Base-by-base conservation (phyloP, 768 basidiomycete genomes). In the Termitomyces sp. region DNA sequence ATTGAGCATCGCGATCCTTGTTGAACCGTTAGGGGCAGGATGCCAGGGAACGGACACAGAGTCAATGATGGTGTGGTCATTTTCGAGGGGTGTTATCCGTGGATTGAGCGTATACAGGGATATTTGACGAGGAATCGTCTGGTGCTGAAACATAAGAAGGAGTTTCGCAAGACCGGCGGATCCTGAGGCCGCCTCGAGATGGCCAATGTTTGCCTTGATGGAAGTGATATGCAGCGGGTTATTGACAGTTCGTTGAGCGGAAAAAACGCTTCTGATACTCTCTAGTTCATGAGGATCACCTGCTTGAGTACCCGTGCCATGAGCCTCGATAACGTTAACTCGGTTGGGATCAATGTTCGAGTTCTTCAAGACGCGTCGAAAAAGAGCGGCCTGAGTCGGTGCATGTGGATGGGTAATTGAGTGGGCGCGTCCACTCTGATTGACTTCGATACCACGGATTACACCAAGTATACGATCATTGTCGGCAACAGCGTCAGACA, bases 401-500 rank as follows among this genome's bases (percentile, higher is more conserved):
- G 74, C 71, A 67, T 92, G 89, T 1, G 90, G 89, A 61, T 86
- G 85, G 1, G 89, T 92, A 67, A 92, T 89, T 1, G 89, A 90
- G 40, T 78, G 72, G 0, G 87, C 84, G 14, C 77, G 71, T 11
- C 85, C 87, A 57, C 84, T 87, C 70, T 91, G 91, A 64, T 91
- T 92, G 43, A 88, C 78, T 68, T 89, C 90, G 20, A 86, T 65
- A 0, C 84, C 88, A 15, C 84, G 83, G 59, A 92, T 89, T 62
- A 91, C 76, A 31, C 85, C 90, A 25, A 86, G 72, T 56, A 92
- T 84, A 40, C 77, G 77, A 70, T 92, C 91, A 66, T 87, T 81
- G 68, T 91, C 89, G 12, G 75, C 74, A 9, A 84, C 57, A 3
- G 90, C 90, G 67, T 90, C 87, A 0, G 77, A 72, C 17, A 91